Evolutionary conservation across 129 eudicot species (phyloP), one percentile per base, ranked within the genome.

Genomic region (Flaveria trinervia): DNA sequence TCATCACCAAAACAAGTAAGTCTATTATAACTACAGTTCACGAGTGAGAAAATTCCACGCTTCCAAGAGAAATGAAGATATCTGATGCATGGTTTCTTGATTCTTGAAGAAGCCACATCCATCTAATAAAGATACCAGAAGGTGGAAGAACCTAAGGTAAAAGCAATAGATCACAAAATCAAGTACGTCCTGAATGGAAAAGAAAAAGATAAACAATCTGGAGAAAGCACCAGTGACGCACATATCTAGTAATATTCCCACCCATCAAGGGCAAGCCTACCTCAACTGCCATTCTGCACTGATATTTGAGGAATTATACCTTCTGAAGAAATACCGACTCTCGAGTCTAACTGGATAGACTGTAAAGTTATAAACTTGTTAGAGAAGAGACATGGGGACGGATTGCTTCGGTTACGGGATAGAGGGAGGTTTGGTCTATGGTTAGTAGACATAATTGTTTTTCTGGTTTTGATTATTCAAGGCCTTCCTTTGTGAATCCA

Each of bases 121-220:
- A 73, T 75, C 81, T 80, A 87, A 81, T 80, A 44, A 79, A 56
- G 85, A 86, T 83, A 79, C 85, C 79, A 78, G 77, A 68, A 86
- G 28, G 81, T 55, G 70, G 77, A 81, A 76, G 76, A 77, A 92
- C 96, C 97, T 89, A 83, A 79, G 59, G 89, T 84, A 83, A 87
- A 84, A 87, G 81, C 81, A 92, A 82, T 85, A 84, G 83, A 91
- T 84, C 86, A 79, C 86, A 74, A 71, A 68, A 87, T 87, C 86
- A 92, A 92, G 77, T 83, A 77, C 72, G 74, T 77, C 80, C 96
- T 73, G 2, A 64, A 82, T 25, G 65, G 41, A 36, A 30, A 30
- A 30, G 68, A 76, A 71, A 74, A 45, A 74, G 25, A 23, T 28
- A 62, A 62, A 62, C 10, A 28, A 26, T 62, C 59, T 77, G 84